Evolutionary conservation across 179 eudicot species (phyloP), one percentile per base, ranked within the genome.

Genomic region (Spinacia oleracea): DNA sequence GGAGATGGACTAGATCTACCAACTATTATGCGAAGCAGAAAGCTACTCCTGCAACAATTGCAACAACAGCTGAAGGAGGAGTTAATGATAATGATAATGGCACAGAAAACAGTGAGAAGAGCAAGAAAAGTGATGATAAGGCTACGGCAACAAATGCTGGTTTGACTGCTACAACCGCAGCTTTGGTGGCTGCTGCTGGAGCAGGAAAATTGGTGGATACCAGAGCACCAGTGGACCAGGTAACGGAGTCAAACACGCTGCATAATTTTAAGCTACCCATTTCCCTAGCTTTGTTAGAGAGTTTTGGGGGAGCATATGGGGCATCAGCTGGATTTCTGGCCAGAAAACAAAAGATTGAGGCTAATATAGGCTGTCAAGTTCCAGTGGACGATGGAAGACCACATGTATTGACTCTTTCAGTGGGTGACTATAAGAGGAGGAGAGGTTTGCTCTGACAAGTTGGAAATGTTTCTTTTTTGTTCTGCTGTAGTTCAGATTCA

Each of bases 1-100:
- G 98, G 75, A 88, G 98, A 75, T 94, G 98, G 98, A 94, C 98
- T n/a, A 78, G 97, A 81, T 93, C 98, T 0, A 88, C 85, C 76
- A 93, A 93, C 83, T 93, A 93, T 79, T 93, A 86, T 58, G 85
- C 92, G 16, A 89, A 89, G 78, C 42, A 81, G 40, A 81, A 78
- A 71, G 86, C 64, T 67, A 88, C 67, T 69, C 85, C 76, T 18
- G 79, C 77, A 16, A 16, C 69, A 25, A 50, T 70, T 27, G 77
- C 25, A 21, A 70, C 7, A 74, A 77, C 46, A 23, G 82, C 81
- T 3, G 79, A 70, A 50, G 73, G 40, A 21, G 85, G 64, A 55
- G 81, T 77, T 32, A 50, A 42, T 16, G 51, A 31, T 32, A 50
- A 42, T 16, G 51, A 31, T 20, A 48, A 27, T 14, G 14, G 16